Conservation (phyloP, 2,329 filamentous ascomycete species). For the Ophiostoma piceae region DNA sequence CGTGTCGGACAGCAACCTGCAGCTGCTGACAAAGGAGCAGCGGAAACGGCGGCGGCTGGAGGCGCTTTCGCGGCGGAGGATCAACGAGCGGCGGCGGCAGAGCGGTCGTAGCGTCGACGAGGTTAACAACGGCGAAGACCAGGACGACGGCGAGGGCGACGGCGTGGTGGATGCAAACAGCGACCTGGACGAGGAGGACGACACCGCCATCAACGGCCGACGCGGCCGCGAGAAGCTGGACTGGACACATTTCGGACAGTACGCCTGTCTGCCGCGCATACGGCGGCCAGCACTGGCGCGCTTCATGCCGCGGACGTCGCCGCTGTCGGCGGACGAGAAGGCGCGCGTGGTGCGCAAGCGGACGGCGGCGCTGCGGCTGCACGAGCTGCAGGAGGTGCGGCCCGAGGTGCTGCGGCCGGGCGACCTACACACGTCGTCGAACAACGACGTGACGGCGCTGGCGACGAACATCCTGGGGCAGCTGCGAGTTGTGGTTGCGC, state of each 20-base stretch:
- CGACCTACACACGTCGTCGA: conserved; percentile 70
- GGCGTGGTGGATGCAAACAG: conserved; percentile 53
- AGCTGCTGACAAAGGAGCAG: conserved; percentile 48
- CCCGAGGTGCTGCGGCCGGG: conserved; percentile 72
- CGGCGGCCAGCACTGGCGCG: conserved; percentile 70
- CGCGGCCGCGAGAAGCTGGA: conserved; percentile 73
- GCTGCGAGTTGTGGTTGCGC: conserved; percentile 47
- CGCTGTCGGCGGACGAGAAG: conserved; percentile 78
- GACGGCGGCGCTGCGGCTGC: conserved; percentile 62
- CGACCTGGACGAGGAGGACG: conserved; percentile 58
- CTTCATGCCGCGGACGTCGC: conserved; percentile 73
- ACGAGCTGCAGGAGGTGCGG: conserved; percentile 63
- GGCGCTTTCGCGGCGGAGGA: conserved; percentile 24
- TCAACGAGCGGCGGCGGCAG: conserved; percentile 29
- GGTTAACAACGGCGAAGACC: conserved; percentile 36
- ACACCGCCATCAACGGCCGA: conserved; percentile 49
- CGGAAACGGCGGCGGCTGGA: conserved; percentile 43
- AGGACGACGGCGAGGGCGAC: conserved; percentile 26
- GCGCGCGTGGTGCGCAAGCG: conserved; percentile 65
- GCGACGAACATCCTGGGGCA: conserved; percentile 64
- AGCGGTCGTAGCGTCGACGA: conserved; percentile 34
- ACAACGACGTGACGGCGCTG: conserved; percentile 68
- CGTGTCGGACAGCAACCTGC: conserved; percentile 47
- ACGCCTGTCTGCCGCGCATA: conserved; percentile 68
- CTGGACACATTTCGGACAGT: conserved; percentile 77